phyloP scores from a whole-genome alignment of 1,284 basidiomycete genomes.

The Heterobasidion occidentale region DNA sequence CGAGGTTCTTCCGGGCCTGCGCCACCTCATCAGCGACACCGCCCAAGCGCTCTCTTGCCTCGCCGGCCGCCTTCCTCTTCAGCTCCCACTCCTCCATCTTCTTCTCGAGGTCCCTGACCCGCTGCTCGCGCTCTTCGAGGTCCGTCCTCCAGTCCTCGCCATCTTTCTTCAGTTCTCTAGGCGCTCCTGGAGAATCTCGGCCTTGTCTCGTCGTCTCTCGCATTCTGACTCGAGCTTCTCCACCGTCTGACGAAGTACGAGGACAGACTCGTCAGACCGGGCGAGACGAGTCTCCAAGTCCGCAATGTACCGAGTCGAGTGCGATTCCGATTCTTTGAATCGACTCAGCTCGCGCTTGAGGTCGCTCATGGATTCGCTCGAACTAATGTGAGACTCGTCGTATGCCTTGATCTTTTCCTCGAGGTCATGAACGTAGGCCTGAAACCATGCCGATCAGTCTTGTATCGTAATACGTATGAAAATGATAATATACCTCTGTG shows the following conservation, averaged over 20 bases:
- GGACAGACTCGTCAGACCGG: slow-evolving; percentile 71
- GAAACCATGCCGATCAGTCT: slow-evolving; percentile 6
- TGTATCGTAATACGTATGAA: slow-evolving; percentile 4
- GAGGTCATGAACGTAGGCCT: slow-evolving; percentile 89
- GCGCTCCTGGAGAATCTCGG: slow-evolving; percentile 64
- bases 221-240: slow-evolving; percentile 75
- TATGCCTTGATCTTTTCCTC: slow-evolving; percentile 84
- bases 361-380: slow-evolving; percentile 72
- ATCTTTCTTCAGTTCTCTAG: slow-evolving; percentile 64
- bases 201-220: slow-evolving; percentile 60
- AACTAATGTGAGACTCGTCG: slow-evolving; percentile 70
- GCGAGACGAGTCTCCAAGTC: slow-evolving; percentile 82
- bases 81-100: slow-evolving; percentile 72
- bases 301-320: slow-evolving; percentile 76
- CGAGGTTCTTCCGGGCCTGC: slow-evolving; percentile 57
- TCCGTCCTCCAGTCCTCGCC: slow-evolving; percentile 73
- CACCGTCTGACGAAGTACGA: slow-evolving; percentile 61
- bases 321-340: slow-evolving; percentile 69
- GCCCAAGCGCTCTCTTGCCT: slow-evolving; percentile 57
- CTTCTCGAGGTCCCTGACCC: slow-evolving; percentile 66
- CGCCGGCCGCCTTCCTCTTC: slow-evolving; percentile 56
- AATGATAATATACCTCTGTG: slow-evolving; percentile 61
- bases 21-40: slow-evolving; percentile 64
- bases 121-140: slow-evolving; percentile 72
- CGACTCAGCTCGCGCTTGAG: slow-evolving; percentile 78